Evolutionary conservation across 208 protist genomes (phyloP), one percentile per base, ranked within the genome.

Genomic region (Porcisia hertigi): DNA sequence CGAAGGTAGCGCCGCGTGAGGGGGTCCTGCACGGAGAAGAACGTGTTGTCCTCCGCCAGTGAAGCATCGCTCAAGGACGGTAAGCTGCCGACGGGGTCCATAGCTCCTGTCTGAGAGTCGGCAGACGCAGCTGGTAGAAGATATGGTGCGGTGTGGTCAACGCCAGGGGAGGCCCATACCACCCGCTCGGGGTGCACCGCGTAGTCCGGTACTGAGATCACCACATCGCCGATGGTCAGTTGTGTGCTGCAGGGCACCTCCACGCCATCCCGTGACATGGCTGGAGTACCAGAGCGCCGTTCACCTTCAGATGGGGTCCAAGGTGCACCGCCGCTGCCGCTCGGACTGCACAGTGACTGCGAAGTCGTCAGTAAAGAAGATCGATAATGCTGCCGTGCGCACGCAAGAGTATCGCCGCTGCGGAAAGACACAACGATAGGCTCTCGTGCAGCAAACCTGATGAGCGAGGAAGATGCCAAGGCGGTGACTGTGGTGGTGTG

Each of bases 141-240:
- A 41, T 62, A 77, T 7, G 75, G 64, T 16, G 73, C 76, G 3
- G 79, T 59, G 69, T 86, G 71, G 25, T 85, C 76, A 11, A 83
- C 69, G 7, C 88, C 86, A 5, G 88, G 88, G 47, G 85, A 30
- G 4, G 86, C 69, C 85, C 87, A 92, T 47, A 79, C 39, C 6
- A 95, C 89, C n/a, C 88, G 80, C 80, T 95, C 89, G 9, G 91
- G 91, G 73, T 92, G 86, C 2, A 39, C 54, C 11, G 84, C 82
- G 58, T 75, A 85, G 60, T 84, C 79, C 7, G 91, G 86, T 14
- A 95, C 80, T 12, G 88, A 84, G n/a, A 93, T 84, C 16, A 79
- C 79, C 41, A 95, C 80, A 73, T 95, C 91, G n/a, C 91, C 91
- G 85, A 95, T 92, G 45, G 83, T 91, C 69, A 95, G 88, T 23